Percentiles rank a stretch among this genome's conserved stretches.
Conservation (phyloP, 2,329 filamentous ascomycete genomes). For the Lasiodiplodia hormozganensis region DNA sequence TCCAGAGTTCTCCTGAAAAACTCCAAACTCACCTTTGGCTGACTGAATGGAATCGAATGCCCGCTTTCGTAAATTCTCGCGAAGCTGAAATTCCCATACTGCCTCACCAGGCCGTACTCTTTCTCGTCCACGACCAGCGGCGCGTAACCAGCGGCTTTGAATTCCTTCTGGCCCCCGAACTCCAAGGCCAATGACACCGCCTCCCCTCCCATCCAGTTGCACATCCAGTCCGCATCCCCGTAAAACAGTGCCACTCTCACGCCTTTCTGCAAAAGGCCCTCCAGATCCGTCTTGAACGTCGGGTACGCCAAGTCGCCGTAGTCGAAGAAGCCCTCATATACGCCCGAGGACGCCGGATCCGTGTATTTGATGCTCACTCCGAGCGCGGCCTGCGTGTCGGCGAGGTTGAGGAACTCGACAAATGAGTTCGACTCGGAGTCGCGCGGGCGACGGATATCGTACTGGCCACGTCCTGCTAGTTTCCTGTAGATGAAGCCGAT, state of each 20-base stretch:
- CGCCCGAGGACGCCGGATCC: too few species aligned
- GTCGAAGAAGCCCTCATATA: too few species aligned
- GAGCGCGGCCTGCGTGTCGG: slow-evolving; percentile 39
- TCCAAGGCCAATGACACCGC: slow-evolving; percentile 62
- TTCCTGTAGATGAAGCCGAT: too few species aligned
- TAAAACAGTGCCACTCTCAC: slow-evolving; percentile 65
- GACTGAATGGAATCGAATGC: slow-evolving; percentile 58
- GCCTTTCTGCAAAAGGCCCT: slow-evolving; percentile 60
- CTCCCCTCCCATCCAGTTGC: slow-evolving; percentile 74
- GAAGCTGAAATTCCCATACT: slow-evolving; percentile 72
- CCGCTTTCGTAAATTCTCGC: slow-evolving; percentile 60
- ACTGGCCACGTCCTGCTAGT: too few species aligned
- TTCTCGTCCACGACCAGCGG: slow-evolving; percentile 69
- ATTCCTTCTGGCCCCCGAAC: slow-evolving; percentile 59
- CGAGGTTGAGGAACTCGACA: slow-evolving; percentile 54
- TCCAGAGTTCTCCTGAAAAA: slow-evolving; percentile 19
- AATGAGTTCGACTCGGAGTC: too few species aligned
- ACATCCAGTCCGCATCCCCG: slow-evolving; percentile 63
- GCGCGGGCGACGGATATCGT: slow-evolving; percentile 61
- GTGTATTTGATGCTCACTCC: slow-evolving; percentile 62
- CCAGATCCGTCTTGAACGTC: slow-evolving; percentile 54
- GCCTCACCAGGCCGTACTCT: slow-evolving; percentile 70
- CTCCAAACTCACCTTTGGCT: slow-evolving; percentile 36
- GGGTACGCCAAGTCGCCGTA: slow-evolving; percentile 56
- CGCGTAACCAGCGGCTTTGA: slow-evolving; percentile 73